These are phyloP conservation scores for Penicillium sp. DNA, from an alignment of 2,329 filamentous ascomycete species.

Conservation along the genomic window DNA sequence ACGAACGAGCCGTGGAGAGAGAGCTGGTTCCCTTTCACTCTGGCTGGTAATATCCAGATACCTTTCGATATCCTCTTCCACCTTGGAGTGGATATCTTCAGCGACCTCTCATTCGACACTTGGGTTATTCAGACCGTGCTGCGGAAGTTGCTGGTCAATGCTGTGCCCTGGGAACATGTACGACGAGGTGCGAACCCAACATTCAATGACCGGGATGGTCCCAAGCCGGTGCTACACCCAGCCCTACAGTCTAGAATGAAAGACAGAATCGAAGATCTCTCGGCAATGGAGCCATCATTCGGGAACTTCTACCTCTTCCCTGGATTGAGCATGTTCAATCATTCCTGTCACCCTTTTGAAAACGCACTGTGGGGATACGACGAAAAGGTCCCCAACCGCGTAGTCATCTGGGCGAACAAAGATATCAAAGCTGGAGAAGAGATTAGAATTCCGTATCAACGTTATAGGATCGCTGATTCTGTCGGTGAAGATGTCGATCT, in stretches of 20 bases:
- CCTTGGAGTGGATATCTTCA: slow-evolving; percentile 40
- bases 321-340: slow-evolving; percentile 36
- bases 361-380: slow-evolving; percentile 37
- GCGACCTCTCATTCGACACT: slow-evolving; percentile 39
- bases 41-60: slow-evolving; percentile 38
- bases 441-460: slow-evolving; percentile 26
- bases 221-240: slow-evolving; percentile 12
- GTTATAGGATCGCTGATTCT: background rate
- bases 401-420: slow-evolving; percentile 30
- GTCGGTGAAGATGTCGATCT: background rate
- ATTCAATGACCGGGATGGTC: slow-evolving; percentile 3
- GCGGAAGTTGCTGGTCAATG: slow-evolving; percentile 34
- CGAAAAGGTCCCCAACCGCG: slow-evolving; percentile 27
- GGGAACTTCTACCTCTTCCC: slow-evolving; percentile 35
- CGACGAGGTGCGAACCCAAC: slow-evolving; percentile 14
- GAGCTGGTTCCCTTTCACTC: slow-evolving; percentile 34
- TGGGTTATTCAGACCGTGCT: slow-evolving; percentile 39
- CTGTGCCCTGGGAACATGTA: slow-evolving; percentile 31
- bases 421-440: slow-evolving; percentile 29
- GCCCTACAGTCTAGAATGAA: slow-evolving; percentile 11
- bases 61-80: slow-evolving; percentile 38
- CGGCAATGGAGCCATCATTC: slow-evolving; percentile 25
- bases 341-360: slow-evolving; percentile 18
- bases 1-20: slow-evolving; percentile 12
- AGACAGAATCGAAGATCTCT: background rate